A percentile compares a stretch with the other conserved stretches of the same genome.
phyloP scores from a whole-genome alignment of 371 early-diverging fungal genomes.

The Circinella minor region DNA sequence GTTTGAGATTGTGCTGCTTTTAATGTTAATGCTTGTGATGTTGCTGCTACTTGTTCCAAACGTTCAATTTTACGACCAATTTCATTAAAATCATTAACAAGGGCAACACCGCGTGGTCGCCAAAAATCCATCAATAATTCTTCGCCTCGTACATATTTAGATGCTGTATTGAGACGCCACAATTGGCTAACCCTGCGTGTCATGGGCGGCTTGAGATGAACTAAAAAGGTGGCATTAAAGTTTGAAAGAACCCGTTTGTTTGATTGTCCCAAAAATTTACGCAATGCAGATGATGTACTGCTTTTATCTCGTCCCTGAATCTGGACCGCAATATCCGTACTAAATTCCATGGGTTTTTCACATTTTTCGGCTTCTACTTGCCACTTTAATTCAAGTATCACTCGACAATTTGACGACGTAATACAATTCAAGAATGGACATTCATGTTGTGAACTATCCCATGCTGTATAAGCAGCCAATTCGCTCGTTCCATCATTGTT shows the following conservation, averaged over 20 bases:
- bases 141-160: conserved; percentile 86
- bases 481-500: conserved; percentile 68
- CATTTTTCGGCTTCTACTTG: conserved; percentile 65
- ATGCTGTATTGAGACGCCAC: conserved; percentile 79
- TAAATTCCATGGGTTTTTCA: conserved; percentile 58
- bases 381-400: conserved; percentile 63
- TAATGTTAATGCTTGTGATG: conserved; percentile 25
- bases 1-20: conserved; percentile 17
- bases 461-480: conserved; percentile 64
- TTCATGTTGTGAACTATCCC: conserved; percentile 88
- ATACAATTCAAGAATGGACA: conserved; percentile 73
- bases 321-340: conserved; percentile 69
- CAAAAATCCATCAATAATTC: conserved; percentile 71
- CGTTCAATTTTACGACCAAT: conserved; percentile 42
- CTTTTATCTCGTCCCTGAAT: conserved; percentile 63
- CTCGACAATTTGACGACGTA: conserved; percentile 64
- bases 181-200: conserved; percentile 62
- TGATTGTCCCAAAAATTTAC: conserved; percentile 28
- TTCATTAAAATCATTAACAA: conserved; percentile 66
- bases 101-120: conserved; percentile 77
- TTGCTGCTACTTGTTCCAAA: conserved; percentile 54
- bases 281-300: conserved; percentile 34
- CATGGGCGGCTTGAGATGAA: conserved; percentile 64
- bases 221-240: conserved; percentile 58
- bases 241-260: conserved; percentile 48